Evolutionary conservation across 73 alveolate genomes (phyloP).

Genomic region (Symbiodinium pilosum): DNA sequence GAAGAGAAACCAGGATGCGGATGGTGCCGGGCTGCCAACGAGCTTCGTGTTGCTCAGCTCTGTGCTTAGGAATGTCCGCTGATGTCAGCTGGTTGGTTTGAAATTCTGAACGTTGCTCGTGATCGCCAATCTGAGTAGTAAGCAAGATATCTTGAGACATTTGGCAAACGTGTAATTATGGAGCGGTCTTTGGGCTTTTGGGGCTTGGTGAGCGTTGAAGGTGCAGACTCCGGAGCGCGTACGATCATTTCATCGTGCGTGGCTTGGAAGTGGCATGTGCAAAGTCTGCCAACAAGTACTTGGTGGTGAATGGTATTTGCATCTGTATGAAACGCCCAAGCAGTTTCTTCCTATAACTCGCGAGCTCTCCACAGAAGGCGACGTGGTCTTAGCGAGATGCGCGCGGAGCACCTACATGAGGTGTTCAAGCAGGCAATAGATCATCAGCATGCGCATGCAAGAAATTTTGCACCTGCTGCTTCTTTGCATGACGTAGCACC

Average conservation of each 20-base stretch:
- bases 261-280: background rate
- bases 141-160: too few relatives aligned
- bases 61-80: background rate
- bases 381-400: background rate
- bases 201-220: background rate
- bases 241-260: background rate
- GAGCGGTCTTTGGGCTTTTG: background rate
- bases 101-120: too few relatives aligned
- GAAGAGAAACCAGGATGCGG: background rate
- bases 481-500: too few relatives aligned
- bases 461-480: too few relatives aligned
- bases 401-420: background rate
- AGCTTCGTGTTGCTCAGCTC: background rate
- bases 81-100: too few relatives aligned
- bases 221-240: constrained; percentile 16
- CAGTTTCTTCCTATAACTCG: background rate
- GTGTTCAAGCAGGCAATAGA: background rate
- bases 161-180: background rate
- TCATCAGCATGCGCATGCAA: too few relatives aligned
- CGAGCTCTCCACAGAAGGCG: background rate
- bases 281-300: too few relatives aligned
- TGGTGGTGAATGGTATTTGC: too few relatives aligned
- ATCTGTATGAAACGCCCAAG: background rate
- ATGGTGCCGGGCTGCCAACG: background rate
- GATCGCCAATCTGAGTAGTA: too few relatives aligned